Evolutionary conservation across 2,329 filamentous ascomycete genomes (phyloP).

Genomic region (Ophiocordyceps polyrhachis-furcata): DNA sequence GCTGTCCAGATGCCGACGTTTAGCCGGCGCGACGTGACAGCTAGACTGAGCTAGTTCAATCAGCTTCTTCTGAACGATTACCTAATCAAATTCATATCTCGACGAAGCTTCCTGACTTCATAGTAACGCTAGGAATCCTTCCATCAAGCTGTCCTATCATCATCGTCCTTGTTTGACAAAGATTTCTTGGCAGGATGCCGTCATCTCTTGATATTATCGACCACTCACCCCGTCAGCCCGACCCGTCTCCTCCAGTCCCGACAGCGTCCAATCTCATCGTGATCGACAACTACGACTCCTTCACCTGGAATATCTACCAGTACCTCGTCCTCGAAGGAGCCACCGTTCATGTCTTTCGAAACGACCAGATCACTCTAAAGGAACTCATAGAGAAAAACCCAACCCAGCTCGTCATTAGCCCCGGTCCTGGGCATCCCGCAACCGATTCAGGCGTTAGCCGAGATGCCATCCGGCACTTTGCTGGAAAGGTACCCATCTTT

Average conservation of each 20-base stretch:
- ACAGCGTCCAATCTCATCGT: constrained; percentile 82
- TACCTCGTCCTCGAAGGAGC: constrained; percentile 95
- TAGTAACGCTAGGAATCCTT: no score
- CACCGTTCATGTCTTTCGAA: constrained; percentile 72
- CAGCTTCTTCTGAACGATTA: not conserved
- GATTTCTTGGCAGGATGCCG: constrained; percentile 19
- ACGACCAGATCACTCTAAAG: constrained; percentile 76
- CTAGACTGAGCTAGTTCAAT: no score
- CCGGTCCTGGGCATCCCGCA: constrained; percentile 80
- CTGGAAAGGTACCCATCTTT: constrained; percentile 83
- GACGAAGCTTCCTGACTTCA: no score
- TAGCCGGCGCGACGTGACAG: constrained; percentile 7
- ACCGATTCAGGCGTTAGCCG: constrained; percentile 88
- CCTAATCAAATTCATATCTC: no score
- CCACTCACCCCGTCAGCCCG: constrained; percentile 73
- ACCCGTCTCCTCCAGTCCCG: constrained; percentile 50
- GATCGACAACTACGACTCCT: constrained; percentile 99
- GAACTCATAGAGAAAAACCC: constrained; percentile 70
- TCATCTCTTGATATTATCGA: constrained; percentile 37
- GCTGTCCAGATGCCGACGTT: constrained; percentile 10
- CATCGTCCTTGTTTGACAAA: no score
- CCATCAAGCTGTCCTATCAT: no score
- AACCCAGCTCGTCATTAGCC: constrained; percentile 86
- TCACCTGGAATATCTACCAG: constrained; percentile 99
- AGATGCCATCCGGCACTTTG: constrained; percentile 77